Percentiles rank a stretch among this genome's conserved stretches.
Evolutionary conservation across 179 eudicot species (phyloP).

Genomic region (Heliamphora pulchella): DNA sequence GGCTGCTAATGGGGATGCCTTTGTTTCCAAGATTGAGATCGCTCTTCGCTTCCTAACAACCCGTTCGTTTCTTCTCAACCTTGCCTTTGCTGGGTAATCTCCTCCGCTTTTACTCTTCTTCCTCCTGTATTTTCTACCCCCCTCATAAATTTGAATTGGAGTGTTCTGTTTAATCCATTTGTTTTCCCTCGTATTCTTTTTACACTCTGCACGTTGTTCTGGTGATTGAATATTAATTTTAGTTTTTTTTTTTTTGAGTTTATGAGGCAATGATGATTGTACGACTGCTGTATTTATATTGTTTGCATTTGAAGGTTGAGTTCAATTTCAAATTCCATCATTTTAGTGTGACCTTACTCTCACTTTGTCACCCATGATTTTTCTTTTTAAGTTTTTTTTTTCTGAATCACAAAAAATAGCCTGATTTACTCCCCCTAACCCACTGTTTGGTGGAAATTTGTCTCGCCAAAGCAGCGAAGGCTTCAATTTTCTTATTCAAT

Average conservation of each 20-base stretch:
- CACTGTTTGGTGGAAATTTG: not conserved
- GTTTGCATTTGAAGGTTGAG: not conserved
- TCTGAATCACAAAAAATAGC: not conserved
- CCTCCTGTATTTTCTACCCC: not conserved
- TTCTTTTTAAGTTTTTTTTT: not conserved
- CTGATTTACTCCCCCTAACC: not conserved
- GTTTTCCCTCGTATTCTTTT: not conserved
- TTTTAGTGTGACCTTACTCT: not conserved
- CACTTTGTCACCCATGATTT: no score
- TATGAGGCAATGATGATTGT: not conserved
- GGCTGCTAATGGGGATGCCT: constrained; percentile 19
- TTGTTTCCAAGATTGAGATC: constrained; percentile 33
- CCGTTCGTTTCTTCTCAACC: constrained; percentile 47
- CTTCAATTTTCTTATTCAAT: not conserved
- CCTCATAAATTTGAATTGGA: not conserved
- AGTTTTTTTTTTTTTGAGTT: not conserved
- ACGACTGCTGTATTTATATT: not conserved
- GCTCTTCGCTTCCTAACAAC: constrained; percentile 41
- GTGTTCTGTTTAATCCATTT: not conserved
- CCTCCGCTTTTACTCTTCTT: not conserved
- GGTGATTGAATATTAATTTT: not conserved
- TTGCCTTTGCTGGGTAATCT: constrained; percentile 48
- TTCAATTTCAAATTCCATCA: not conserved
- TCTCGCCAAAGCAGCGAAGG: not conserved
- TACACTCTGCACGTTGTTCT: not conserved